A percentile compares a stretch with the other conserved stretches of the same genome.
These are phyloP conservation scores for Cladophialophora yegresii DNA, from an alignment of 2,329 filamentous ascomycete species.

Conservation along the genomic window DNA sequence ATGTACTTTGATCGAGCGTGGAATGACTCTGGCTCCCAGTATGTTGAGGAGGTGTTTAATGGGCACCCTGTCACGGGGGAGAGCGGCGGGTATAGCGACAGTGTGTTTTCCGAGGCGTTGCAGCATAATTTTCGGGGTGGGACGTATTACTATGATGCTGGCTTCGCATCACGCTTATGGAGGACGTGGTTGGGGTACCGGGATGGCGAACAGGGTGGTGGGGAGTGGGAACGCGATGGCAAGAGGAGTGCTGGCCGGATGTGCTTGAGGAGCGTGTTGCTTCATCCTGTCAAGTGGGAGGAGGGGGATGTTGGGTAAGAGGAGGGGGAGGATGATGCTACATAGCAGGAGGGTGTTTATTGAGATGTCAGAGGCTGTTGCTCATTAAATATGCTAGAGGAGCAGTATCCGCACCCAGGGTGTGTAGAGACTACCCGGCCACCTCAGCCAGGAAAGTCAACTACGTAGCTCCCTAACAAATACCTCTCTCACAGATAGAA, in stretches of 20 bases:
- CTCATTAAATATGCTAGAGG: neutral
- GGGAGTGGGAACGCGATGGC: neutral
- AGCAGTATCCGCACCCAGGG: too few species aligned
- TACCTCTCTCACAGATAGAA: too few species aligned
- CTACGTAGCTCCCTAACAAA: too few species aligned
- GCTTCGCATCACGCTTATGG: neutral
- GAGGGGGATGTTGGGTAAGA: neutral
- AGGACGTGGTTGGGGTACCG: neutral
- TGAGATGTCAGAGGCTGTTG: neutral
- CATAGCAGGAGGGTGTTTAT: neutral
- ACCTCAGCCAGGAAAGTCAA: too few species aligned
- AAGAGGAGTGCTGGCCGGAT: neutral
- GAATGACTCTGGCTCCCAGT: neutral
- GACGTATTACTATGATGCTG: neutral
- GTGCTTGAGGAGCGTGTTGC: neutral
- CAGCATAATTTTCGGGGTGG: constrained; percentile 2
- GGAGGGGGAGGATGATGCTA: too few species aligned
- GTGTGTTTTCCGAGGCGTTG: constrained; percentile 1
- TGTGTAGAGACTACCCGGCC: too few species aligned
- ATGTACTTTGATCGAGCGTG: neutral
- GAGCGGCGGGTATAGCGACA: neutral
- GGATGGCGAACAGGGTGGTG: neutral
- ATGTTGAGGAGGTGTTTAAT: neutral
- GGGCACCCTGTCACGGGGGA: neutral
- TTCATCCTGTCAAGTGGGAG: constrained; percentile 2